phyloP scores from a whole-genome alignment of 768 basidiomycete genomes.

The Peribolospora baueri region DNA sequence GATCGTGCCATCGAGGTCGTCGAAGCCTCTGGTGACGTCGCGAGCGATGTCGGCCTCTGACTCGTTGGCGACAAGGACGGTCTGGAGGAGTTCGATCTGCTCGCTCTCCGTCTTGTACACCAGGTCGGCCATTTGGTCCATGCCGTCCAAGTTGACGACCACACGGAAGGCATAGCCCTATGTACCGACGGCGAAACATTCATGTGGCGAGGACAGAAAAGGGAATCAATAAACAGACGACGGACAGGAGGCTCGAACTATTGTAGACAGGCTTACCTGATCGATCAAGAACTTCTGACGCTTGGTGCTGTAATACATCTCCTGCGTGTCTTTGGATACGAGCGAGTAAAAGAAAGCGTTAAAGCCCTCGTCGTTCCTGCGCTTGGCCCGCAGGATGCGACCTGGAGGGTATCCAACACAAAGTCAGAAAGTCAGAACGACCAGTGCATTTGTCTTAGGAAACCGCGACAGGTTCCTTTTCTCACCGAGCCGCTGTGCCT shows the following conservation, averaged over 20 bases:
- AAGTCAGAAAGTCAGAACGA: not conserved
- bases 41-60: constrained; percentile 66
- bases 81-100: constrained; percentile 87
- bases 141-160: constrained; percentile 86
- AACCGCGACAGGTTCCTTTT: not conserved
- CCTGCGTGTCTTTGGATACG: constrained; percentile 94
- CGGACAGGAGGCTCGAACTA: not conserved
- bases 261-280: constrained; percentile 23
- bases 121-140: constrained; percentile 59
- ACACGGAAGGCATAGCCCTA: constrained; percentile 94
- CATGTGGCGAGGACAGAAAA: not conserved
- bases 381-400: constrained; percentile 85
- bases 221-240: not conserved
- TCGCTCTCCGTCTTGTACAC: constrained; percentile 78
- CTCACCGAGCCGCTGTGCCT: constrained; percentile 77
- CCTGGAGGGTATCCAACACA: constrained; percentile 26
- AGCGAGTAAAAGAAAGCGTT: constrained; percentile 99
- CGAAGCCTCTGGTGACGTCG: constrained; percentile 49
- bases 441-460: not conserved
- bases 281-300: constrained; percentile 96
- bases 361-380: constrained; percentile 96
- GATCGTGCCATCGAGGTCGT: constrained; percentile 60
- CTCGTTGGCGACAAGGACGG: constrained; percentile 74
- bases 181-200: constrained; percentile 4
- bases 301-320: constrained; percentile 99